Conservation (phyloP, 2,329 filamentous ascomycete genomes). For the Fusarium piperis region DNA sequence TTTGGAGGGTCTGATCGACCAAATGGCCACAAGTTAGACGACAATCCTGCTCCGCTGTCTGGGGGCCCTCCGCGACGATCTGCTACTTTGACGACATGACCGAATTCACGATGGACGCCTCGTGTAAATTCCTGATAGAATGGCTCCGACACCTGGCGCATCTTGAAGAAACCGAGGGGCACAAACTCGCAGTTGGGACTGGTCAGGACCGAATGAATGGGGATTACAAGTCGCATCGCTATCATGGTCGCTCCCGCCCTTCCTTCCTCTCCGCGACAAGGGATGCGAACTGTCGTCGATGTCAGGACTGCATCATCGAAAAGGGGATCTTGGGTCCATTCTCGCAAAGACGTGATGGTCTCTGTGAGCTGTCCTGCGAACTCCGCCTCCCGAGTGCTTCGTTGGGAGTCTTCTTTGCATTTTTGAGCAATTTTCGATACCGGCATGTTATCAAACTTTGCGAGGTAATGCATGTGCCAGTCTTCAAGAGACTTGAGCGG, state of each 20-base stretch:
- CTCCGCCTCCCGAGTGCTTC: conserved; percentile 51
- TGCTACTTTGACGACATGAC: conserved; percentile 53
- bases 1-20: conserved; percentile 12
- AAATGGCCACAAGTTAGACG: conserved; percentile 27
- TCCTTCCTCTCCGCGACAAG: conserved; percentile 44
- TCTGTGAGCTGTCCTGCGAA: conserved; percentile 58
- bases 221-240: conserved; percentile 69
- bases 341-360: conserved; percentile 52
- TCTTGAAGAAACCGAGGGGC: conserved; percentile 72
- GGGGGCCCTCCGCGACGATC: conserved; percentile 6
- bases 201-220: conserved; percentile 65
- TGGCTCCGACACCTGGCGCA: conserved; percentile 70
- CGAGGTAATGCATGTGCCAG: conserved; percentile 65
- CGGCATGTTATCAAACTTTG: conserved; percentile 57
- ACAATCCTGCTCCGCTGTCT: conserved; percentile 1
- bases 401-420: conserved; percentile 48
- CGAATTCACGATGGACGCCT: conserved; percentile 69
- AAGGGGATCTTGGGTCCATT: conserved; percentile 55
- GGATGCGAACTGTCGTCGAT: conserved; percentile 54
- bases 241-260: conserved; percentile 52
- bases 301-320: conserved; percentile 59
- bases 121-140: conserved; percentile 69
- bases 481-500: conserved; percentile 62
- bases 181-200: conserved; percentile 66
- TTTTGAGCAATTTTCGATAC: conserved; percentile 46